These are phyloP conservation scores for Mesostigma viride DNA, from an alignment of 139 green algal genomes.

Conservation along the genomic window DNA sequence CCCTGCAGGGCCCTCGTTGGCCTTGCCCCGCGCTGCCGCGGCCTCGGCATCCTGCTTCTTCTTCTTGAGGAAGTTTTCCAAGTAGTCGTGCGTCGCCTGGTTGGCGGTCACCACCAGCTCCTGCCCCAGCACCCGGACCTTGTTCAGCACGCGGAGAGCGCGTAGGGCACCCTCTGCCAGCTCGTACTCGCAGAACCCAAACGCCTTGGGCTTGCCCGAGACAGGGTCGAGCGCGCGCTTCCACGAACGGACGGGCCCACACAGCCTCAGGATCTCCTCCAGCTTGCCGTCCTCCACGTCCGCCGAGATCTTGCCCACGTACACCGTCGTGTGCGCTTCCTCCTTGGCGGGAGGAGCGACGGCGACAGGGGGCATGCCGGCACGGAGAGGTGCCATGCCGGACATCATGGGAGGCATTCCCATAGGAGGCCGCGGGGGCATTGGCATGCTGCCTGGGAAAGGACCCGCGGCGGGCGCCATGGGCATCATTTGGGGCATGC, in stretches of 20 bases:
- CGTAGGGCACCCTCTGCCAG: constrained; percentile 39
- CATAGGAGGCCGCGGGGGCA: too few species aligned
- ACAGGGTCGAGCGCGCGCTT: constrained; percentile 68
- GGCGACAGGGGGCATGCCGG: not conserved
- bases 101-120: constrained; percentile 55
- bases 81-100: constrained; percentile 29
- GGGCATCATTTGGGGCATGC: too few species aligned
- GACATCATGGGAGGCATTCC: too few species aligned
- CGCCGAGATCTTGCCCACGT: constrained; percentile 57
- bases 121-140: constrained; percentile 54
- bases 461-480: too few species aligned
- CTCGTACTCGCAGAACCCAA: constrained; percentile 84
- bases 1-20: not conserved
- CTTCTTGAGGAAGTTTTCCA: constrained; percentile 40
- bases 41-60: constrained; percentile 17
- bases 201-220: constrained; percentile 60
- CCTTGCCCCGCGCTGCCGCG: not conserved
- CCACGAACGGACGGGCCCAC: constrained; percentile 67
- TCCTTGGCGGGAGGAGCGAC: not conserved
- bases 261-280: constrained; percentile 54
- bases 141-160: constrained; percentile 41
- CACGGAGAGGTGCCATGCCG: not conserved
- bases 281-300: constrained; percentile 55
- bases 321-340: constrained; percentile 34
- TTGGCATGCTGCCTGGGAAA: too few species aligned